phyloP scores from a whole-genome alignment of 305 asterid genomes.

The Fraxinus sp. region DNA sequence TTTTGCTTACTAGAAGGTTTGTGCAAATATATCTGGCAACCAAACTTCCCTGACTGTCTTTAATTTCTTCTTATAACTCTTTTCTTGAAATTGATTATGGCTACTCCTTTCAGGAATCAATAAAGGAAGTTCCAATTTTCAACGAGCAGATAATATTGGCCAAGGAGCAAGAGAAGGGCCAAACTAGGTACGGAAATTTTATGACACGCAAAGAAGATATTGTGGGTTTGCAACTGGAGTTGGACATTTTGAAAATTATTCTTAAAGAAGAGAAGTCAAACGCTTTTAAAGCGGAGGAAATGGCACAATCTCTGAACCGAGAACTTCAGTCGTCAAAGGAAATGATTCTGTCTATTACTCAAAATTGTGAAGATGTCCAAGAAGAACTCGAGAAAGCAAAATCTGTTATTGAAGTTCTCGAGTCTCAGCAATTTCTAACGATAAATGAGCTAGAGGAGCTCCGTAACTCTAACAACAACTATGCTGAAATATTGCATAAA shows the following conservation, averaged over 20 bases:
- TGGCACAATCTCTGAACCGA: conserved; percentile 42
- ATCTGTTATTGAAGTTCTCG: conserved; percentile 80
- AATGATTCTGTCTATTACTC: conserved; percentile 41
- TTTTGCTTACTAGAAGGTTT: not conserved
- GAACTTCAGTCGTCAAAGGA: conserved; percentile 65
- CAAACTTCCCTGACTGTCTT: not conserved
- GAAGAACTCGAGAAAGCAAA: conserved; percentile 68
- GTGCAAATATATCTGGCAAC: not conserved
- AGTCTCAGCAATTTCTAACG: conserved; percentile 65
- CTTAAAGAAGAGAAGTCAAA: conserved; percentile 74
- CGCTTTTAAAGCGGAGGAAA: conserved; percentile 51
- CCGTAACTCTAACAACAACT: conserved; percentile 42
- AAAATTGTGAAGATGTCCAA: conserved; percentile 48
- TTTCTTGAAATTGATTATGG: conserved; percentile 13
- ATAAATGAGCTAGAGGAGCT: conserved; percentile 77
- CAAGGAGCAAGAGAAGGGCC: conserved; percentile 38
- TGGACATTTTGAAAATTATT: conserved; percentile 78
- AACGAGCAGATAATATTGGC: conserved; percentile 32
- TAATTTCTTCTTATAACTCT: conserved; percentile 4
- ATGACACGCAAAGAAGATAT: conserved; percentile 49
- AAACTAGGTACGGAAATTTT: conserved; percentile 26
- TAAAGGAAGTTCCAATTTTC: conserved; percentile 53
- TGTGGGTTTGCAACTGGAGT: conserved; percentile 79
- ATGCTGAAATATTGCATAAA: conserved; percentile 47
- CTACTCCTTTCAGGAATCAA: conserved; percentile 61